Conservation (phyloP, 108 stramenopile genomes). For the Schizochytrium sp. region DNA sequence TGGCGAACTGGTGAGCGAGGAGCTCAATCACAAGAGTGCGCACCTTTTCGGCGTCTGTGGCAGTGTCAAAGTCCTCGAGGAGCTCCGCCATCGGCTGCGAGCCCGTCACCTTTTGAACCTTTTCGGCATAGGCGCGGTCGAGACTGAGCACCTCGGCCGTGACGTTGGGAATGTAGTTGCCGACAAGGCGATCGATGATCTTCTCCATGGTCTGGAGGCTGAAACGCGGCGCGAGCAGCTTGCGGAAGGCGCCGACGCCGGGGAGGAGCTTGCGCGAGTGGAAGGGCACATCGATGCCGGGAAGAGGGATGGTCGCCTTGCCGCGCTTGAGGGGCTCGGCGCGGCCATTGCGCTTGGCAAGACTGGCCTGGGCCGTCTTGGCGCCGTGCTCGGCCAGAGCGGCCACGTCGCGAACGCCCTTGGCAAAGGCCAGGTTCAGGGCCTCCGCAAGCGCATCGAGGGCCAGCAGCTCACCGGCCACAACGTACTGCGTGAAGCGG, state of each 20-base stretch:
- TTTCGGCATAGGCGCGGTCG: neutral
- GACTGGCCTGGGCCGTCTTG: neutral
- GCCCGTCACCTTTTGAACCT: neutral
- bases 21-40: slow-evolving; percentile 19
- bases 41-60: neutral
- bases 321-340: neutral
- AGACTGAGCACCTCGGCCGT: neutral
- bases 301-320: slow-evolving; percentile 23
- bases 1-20: slow-evolving; percentile 28
- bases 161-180: slow-evolving; percentile 21
- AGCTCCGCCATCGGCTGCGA: neutral
- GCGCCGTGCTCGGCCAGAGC: neutral
- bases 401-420: neutral
- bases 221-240: neutral
- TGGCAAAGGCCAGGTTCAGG: neutral
- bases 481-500: neutral
- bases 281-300: slow-evolving; percentile 27
- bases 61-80: neutral
- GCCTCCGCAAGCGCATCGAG: neutral
- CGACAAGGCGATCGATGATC: neutral
- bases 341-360: neutral
- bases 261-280: neutral
- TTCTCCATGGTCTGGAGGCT: neutral
- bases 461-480: neutral
- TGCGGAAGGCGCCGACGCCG: slow-evolving; percentile 10